Evolutionary conservation across 2,329 filamentous ascomycete species (phyloP).

Genomic region (Colletotrichum sp.): DNA sequence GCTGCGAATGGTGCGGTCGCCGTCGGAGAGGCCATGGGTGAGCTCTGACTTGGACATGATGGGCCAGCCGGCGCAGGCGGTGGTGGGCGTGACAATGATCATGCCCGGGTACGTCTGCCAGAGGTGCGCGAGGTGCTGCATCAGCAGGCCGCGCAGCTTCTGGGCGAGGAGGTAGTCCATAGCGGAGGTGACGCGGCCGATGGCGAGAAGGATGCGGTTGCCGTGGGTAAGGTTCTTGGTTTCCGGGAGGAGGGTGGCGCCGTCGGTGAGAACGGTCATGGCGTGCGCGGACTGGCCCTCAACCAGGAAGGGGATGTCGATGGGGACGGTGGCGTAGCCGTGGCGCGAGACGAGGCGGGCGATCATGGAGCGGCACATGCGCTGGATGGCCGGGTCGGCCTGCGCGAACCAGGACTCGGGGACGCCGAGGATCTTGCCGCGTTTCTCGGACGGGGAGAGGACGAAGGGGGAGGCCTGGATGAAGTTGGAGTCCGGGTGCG

Average conservation of each 20-base stretch:
- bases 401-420: constrained; percentile 67
- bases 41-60: constrained; percentile 42
- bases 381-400: constrained; percentile 45
- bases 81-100: constrained; percentile 74
- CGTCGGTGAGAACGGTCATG: constrained; percentile 74
- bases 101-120: constrained; percentile 71
- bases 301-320: constrained; percentile 61
- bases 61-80: constrained; percentile 51
- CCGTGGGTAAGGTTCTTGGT: constrained; percentile 58
- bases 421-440: constrained; percentile 64
- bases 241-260: constrained; percentile 49
- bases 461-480: constrained; percentile 36
- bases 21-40: constrained; percentile 48
- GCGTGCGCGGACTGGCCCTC: constrained; percentile 77
- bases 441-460: constrained; percentile 25
- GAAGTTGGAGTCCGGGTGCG: constrained; percentile 66
- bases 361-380: constrained; percentile 47
- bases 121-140: constrained; percentile 73
- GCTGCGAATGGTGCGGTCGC: constrained; percentile 47
- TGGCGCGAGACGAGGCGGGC: constrained; percentile 57
- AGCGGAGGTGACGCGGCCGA: constrained; percentile 66
- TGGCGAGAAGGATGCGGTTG: constrained; percentile 70
- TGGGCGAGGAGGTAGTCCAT: constrained; percentile 74
- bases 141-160: constrained; percentile 70
- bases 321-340: constrained; percentile 59